A percentile compares a stretch with the other conserved stretches of the same genome.
These are phyloP conservation scores for Acacia pycnantha DNA, from an alignment of 331 rosid species.

Conservation along the genomic window DNA sequence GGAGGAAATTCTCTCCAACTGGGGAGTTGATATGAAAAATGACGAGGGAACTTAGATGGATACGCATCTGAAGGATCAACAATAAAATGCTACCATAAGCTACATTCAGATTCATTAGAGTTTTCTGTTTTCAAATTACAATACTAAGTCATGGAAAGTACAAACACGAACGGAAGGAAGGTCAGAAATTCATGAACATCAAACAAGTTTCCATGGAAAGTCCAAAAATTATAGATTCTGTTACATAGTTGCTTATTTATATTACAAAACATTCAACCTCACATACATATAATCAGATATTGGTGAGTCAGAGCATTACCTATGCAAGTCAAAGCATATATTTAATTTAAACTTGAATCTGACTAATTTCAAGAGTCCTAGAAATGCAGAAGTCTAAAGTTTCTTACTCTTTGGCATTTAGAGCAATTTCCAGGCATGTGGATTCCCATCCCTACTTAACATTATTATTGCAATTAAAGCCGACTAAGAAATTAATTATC, in stretches of 20 bases:
- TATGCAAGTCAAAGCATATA: neutral
- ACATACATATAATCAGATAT: neutral
- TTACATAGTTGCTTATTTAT: neutral
- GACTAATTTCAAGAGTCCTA: neutral
- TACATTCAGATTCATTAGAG: neutral
- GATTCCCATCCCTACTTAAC: neutral
- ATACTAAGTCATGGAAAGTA: slow-evolving; percentile 8
- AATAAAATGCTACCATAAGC: neutral
- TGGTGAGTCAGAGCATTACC: neutral
- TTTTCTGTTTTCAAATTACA: neutral
- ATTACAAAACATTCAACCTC: neutral
- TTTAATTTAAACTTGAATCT: neutral
- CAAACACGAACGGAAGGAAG: neutral
- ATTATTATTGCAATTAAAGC: neutral
- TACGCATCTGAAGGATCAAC: neutral
- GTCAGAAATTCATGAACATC: neutral
- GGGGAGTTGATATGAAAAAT: neutral
- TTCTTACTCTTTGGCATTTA: neutral
- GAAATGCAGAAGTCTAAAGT: neutral
- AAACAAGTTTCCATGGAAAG: neutral
- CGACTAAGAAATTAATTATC: too few relatives aligned
- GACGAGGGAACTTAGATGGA: neutral
- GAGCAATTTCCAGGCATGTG: neutral
- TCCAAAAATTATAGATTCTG: neutral
- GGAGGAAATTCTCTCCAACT: neutral